These are phyloP conservation scores for Botrytis porri DNA, from an alignment of 2,329 filamentous ascomycete genomes.

Conservation along the genomic window DNA sequence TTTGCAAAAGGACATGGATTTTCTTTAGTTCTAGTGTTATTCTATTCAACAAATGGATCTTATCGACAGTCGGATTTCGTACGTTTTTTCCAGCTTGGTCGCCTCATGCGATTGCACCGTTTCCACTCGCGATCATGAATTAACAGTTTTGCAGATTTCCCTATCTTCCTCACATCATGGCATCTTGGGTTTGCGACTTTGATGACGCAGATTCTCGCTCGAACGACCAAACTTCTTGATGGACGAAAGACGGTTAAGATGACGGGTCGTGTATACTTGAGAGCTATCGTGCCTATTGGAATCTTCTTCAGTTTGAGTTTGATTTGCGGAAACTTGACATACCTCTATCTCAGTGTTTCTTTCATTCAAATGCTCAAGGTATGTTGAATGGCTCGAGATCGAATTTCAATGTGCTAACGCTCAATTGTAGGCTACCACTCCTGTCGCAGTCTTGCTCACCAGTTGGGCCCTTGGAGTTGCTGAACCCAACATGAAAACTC, in stretches of 20 bases:
- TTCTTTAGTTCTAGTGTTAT: slow-evolving; percentile 89
- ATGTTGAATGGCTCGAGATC: background rate
- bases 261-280: slow-evolving; percentile 89
- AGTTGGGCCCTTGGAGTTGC: slow-evolving; percentile 81
- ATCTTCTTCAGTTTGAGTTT: slow-evolving; percentile 93
- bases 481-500: slow-evolving; percentile 78
- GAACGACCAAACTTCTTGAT: slow-evolving; percentile 85
- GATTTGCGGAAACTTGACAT: slow-evolving; percentile 95
- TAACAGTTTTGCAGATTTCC: slow-evolving; percentile 52
- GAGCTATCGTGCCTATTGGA: slow-evolving; percentile 91
- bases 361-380: slow-evolving; percentile 99
- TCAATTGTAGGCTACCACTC: slow-evolving; percentile 73
- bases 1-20: slow-evolving; percentile 74
- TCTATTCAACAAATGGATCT: slow-evolving; percentile 98
- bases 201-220: slow-evolving; percentile 90
- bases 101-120: background rate
- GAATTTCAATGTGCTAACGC: slow-evolving; percentile 19
- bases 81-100: slow-evolving; percentile 42
- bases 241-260: slow-evolving; percentile 96
- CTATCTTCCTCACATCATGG: slow-evolving; percentile 90
- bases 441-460: slow-evolving; percentile 85
- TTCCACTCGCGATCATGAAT: slow-evolving; percentile 21
- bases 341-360: slow-evolving; percentile 89
- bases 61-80: slow-evolving; percentile 82
- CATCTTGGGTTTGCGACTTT: slow-evolving; percentile 89